Evolutionary conservation across 306 rosid species (phyloP).

Genomic region (Chamaecrista fasciculata): DNA sequence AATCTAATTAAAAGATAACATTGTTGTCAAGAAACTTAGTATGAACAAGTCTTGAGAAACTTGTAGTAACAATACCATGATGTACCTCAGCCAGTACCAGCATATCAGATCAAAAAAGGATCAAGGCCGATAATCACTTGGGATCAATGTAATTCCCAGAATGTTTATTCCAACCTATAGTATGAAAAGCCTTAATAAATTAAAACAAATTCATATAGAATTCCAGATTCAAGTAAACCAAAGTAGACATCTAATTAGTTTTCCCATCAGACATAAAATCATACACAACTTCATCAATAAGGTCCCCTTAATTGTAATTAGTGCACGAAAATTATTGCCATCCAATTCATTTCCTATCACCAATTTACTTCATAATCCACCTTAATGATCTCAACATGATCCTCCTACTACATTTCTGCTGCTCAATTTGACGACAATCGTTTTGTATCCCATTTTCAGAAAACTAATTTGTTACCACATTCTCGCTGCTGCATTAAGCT

Average conservation of each 20-base stretch:
- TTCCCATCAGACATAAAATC: neutral
- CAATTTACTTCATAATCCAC: neutral
- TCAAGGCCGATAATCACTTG: too few species aligned
- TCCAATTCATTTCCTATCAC: neutral
- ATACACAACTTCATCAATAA: neutral
- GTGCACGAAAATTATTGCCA: neutral
- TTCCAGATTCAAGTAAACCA: neutral
- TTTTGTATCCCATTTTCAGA: neutral
- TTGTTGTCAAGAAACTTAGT: too few species aligned
- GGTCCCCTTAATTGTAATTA: neutral
- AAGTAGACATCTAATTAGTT: neutral
- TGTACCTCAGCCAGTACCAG: too few species aligned
- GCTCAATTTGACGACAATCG: neutral
- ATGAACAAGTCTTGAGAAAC: too few species aligned
- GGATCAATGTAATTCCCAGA: too few species aligned
- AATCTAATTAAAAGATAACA: too few species aligned
- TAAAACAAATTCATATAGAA: too few species aligned
- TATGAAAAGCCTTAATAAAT: neutral
- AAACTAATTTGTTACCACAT: neutral
- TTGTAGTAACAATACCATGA: too few species aligned
- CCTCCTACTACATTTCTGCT: neutral
- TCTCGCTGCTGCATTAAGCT: neutral
- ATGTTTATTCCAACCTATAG: neutral
- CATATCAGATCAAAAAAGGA: too few species aligned
- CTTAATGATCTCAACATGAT: neutral